Conservation (phyloP, 192 early-diverging fungal genomes). For the Gryganskiella cystojenkinii region DNA sequence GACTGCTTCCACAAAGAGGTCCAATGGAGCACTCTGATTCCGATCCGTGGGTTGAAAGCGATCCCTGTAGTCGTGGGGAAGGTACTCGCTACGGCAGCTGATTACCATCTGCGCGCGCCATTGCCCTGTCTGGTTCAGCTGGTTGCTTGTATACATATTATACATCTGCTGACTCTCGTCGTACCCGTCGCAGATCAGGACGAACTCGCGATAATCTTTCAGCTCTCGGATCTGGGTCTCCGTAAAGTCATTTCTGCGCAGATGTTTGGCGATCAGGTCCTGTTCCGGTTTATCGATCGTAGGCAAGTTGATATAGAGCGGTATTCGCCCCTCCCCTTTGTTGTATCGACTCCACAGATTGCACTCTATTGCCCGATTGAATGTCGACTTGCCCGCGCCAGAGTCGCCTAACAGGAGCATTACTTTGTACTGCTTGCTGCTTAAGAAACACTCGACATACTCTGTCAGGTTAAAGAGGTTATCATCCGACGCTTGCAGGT, state of each 20-base stretch:
- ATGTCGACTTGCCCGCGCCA: slow-evolving; percentile 6
- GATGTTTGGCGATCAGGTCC: slow-evolving; percentile 8
- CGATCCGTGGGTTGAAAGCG: slow-evolving; percentile 1
- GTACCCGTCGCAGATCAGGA: slow-evolving; percentile 20
- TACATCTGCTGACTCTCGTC: slow-evolving; percentile 1
- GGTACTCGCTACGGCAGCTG: slow-evolving; percentile 11
- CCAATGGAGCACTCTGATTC: neutral
- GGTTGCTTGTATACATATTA: slow-evolving; percentile 5
- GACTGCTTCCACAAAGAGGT: neutral
- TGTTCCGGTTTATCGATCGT: neutral
- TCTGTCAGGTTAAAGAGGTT: neutral
- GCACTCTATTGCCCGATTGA: neutral
- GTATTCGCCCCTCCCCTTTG: neutral
- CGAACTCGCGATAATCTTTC: neutral
- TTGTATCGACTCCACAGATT: slow-evolving; percentile 1
- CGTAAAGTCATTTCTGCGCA: neutral
- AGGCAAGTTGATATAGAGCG: slow-evolving; percentile 7
- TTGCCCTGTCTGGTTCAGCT: neutral
- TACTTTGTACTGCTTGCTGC: neutral
- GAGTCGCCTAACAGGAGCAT: slow-evolving; percentile 4
- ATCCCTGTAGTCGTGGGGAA: neutral
- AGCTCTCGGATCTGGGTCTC: slow-evolving; percentile 4
- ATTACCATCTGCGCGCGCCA: slow-evolving; percentile 10
- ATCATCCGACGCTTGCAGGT: neutral
- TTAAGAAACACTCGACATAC: neutral